A percentile compares a stretch with the other conserved stretches of the same genome.
Conservation (phyloP, 1,284 basidiomycete genomes). For the Butyriboletus appendiculatus region DNA sequence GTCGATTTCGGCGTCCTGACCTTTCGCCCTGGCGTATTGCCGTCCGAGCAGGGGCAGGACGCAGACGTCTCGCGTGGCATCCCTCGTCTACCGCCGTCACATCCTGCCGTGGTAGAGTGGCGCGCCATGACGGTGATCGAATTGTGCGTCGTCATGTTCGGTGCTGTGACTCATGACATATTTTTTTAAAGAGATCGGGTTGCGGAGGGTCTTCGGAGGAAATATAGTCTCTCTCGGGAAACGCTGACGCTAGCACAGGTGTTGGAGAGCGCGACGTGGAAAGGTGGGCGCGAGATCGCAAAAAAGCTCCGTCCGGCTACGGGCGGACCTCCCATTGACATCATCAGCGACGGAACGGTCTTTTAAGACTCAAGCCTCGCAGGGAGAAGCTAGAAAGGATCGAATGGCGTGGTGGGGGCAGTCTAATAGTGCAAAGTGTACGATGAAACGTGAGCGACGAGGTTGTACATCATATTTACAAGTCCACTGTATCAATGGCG, state of each 20-base stretch:
- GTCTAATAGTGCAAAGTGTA: no score
- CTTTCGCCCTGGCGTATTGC: constrained; percentile 48
- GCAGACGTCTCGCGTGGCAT: constrained; percentile 48
- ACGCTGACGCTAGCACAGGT: constrained; percentile 82
- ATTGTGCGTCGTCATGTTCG: constrained; percentile 43
- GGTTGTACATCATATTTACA: no score
- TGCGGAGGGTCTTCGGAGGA: constrained; percentile 66
- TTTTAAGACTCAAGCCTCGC: constrained; percentile 46
- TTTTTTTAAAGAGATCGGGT: constrained; percentile 67
- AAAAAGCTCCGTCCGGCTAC: constrained; percentile 71
- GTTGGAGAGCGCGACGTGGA: constrained; percentile 94
- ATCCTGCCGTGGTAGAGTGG: constrained; percentile 95
- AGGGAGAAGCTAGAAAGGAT: no score
- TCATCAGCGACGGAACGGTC: constrained; percentile 83
- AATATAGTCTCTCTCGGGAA: constrained; percentile 49
- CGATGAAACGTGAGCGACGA: no score
- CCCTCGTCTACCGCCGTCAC: constrained; percentile 67
- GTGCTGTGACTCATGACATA: no score
- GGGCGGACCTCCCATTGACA: constrained; percentile 86
- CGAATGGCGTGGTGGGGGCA: no score
- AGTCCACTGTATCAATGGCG: constrained; percentile 39
- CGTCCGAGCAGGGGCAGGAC: constrained; percentile 29
- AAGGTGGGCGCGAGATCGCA: constrained; percentile 91
- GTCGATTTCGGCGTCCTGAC: constrained; percentile 81
- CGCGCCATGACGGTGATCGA: constrained; percentile 91